Percentiles rank a stretch among this genome's conserved stretches.
Evolutionary conservation across 2,329 filamentous ascomycete genomes (phyloP).

Genomic region (Fusarium keratoplasticum): DNA sequence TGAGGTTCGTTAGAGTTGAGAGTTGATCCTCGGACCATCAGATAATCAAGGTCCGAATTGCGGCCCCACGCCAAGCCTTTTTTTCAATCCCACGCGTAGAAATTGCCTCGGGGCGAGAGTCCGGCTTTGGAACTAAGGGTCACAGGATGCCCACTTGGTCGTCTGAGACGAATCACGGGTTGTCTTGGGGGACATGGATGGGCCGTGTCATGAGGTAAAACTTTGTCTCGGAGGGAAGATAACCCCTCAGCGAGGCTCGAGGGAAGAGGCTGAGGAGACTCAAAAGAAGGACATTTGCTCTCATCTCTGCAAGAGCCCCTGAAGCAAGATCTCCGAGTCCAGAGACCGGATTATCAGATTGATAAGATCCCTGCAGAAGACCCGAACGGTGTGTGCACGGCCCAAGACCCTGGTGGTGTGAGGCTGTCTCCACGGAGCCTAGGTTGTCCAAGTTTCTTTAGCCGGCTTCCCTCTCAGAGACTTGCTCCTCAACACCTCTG

Average conservation of each 20-base stretch:
- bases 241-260: background rate
- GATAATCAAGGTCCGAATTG: constrained; percentile 29
- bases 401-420: constrained; percentile 7
- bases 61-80: constrained; percentile 21
- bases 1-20: background rate
- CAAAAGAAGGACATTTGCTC: background rate
- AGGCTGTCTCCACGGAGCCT: background rate
- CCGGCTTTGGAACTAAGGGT: constrained; percentile 26
- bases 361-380: constrained; percentile 38
- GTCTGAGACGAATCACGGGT: constrained; percentile 21
- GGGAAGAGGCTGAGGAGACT: background rate
- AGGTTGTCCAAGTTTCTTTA: background rate
- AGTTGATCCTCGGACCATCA: constrained; percentile 20
- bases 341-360: constrained; percentile 35
- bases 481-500: background rate
- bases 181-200: constrained; percentile 4
- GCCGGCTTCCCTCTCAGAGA: background rate
- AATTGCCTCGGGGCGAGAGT: constrained; percentile 28
- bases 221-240: constrained; percentile 4
- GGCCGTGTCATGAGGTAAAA: constrained; percentile 20
- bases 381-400: constrained; percentile 5
- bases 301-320: background rate
- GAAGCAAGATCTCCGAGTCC: background rate
- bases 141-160: constrained; percentile 36
- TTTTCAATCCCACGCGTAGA: background rate